Base-by-base conservation (phyloP, 106 monocot genomes). In the Triglochin maritima region DNA sequence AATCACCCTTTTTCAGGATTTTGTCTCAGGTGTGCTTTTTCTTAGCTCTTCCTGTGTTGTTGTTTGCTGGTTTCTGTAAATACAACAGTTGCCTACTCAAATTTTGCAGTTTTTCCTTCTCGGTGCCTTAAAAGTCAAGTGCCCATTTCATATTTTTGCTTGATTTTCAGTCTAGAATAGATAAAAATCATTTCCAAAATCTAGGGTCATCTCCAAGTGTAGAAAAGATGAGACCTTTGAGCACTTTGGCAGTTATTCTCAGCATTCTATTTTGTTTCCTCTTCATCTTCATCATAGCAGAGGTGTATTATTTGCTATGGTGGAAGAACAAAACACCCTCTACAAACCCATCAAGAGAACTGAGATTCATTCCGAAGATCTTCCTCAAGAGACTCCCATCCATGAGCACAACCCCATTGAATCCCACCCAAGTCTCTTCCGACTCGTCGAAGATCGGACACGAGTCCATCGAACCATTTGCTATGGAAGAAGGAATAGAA, bases 291-390 rank as follows among this genome's bases (percentile, higher is more conserved):
- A 50, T 77, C 46, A 47, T 77, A 11, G 70, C 59, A 5, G 84
- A 89, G 69, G 72, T 94, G 29, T 89, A 85, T 72, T 87, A 89
- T 72, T 64, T 94, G 67, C 74, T 94, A 12, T 83, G 80, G 73
- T 85, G 82, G 89, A 89, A 87, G 79, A 89, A 76, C 76, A 77
- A 76, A 50, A 44, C 63, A 11, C 14, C 62, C 44, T 52, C 76
- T 17, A 76, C 70, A 41, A 48, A 56, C 3, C 70, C 72, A 9
- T 69, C 61, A 29, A 29, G 29, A 29, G 29, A 29, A 29, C 29
- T 29, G 29, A 29, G 1, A 29, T 29, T 29, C 29, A 29, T 29
- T 29, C 29, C 29, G 29, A 29, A 29, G 29, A 29, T 29, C 1
- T 29, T 29, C 29, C 29, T 29, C 29, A 29, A 29, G 29, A 0